Conservation (phyloP, 1,284 basidiomycete species). For the Boletus albobrunnescens region DNA sequence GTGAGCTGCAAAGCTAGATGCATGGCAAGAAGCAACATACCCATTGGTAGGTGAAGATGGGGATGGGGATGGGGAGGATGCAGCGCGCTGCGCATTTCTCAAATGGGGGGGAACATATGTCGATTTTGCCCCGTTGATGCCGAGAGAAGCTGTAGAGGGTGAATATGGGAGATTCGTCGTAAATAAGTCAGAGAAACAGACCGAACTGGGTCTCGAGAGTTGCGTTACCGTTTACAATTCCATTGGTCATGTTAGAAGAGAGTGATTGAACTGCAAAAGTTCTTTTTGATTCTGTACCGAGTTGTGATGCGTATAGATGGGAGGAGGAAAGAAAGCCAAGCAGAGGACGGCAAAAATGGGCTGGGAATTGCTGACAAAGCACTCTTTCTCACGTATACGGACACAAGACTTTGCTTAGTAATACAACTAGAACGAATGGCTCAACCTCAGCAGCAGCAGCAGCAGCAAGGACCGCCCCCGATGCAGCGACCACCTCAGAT, state of each 20-base stretch:
- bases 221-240: constrained; percentile 73
- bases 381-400: constrained; percentile 11
- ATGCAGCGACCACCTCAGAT: constrained; percentile 37
- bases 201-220: constrained; percentile 82
- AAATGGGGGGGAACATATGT: constrained; percentile 93
- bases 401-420: constrained; percentile 2
- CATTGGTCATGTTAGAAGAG: constrained; percentile 78
- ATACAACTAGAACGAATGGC: constrained; percentile 24
- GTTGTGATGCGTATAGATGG: constrained; percentile 24
- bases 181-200: constrained; percentile 38
- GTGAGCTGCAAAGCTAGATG: constrained; percentile 15
- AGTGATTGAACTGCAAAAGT: constrained; percentile 29
- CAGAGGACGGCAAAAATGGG: constrained; percentile 29
- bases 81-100: constrained; percentile 78
- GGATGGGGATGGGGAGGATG: constrained; percentile 45
- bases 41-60: constrained; percentile 47
- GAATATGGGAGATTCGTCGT: constrained; percentile 24
- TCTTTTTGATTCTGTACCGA: constrained; percentile 15
- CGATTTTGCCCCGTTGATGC: constrained; percentile 68
- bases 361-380: constrained; percentile 28
- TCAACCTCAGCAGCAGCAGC: constrained; percentile 24
- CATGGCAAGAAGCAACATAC: constrained; percentile 37
- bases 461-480: too few relatives aligned
- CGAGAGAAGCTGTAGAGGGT: constrained; percentile 52
- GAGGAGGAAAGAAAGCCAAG: constrained; percentile 20